Evolutionary conservation across 2,329 filamentous ascomycete species (phyloP).

Genomic region (Colletotrichum abscissum): DNA sequence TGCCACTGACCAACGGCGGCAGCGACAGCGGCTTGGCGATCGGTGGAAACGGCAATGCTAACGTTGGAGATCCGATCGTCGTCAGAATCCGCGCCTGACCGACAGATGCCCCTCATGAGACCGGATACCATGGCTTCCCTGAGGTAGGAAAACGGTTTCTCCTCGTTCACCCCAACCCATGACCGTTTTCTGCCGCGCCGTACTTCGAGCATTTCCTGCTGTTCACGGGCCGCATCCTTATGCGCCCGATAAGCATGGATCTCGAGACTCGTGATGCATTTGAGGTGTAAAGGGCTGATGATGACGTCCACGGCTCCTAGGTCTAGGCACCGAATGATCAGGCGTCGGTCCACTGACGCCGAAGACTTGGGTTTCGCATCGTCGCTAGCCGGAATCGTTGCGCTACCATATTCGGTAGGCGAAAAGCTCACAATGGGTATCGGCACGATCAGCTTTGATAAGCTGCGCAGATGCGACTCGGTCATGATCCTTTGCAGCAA

Average conservation of each 20-base stretch:
- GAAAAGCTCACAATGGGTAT: slow-evolving; percentile 63
- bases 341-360: slow-evolving; percentile 51
- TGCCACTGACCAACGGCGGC: slow-evolving; percentile 81
- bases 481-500: slow-evolving; percentile 68
- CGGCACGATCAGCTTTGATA: slow-evolving; percentile 67
- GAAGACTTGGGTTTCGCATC: slow-evolving; percentile 15
- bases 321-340: slow-evolving; percentile 81
- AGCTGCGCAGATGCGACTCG: slow-evolving; percentile 66
- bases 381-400: slow-evolving; percentile 41
- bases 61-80: slow-evolving; percentile 72
- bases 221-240: slow-evolving; percentile 79
- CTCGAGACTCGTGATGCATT: slow-evolving; percentile 79
- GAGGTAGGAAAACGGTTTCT: slow-evolving; percentile 89
- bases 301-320: slow-evolving; percentile 89
- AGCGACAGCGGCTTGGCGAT: slow-evolving; percentile 74
- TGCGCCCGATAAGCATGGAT: slow-evolving; percentile 87
- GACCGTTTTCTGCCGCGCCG: slow-evolving; percentile 85
- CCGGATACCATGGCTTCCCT: slow-evolving; percentile 94
- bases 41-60: slow-evolving; percentile 74
- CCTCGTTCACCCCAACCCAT: slow-evolving; percentile 89
- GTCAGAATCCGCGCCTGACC: slow-evolving; percentile 68
- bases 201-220: slow-evolving; percentile 76
- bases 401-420: slow-evolving; percentile 40
- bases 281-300: slow-evolving; percentile 79
- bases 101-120: slow-evolving; percentile 90